Evolutionary conservation across 2,329 filamentous ascomycete species (phyloP), one percentile per base, ranked within the genome.

Genomic region (Leptographium procerum): DNA sequence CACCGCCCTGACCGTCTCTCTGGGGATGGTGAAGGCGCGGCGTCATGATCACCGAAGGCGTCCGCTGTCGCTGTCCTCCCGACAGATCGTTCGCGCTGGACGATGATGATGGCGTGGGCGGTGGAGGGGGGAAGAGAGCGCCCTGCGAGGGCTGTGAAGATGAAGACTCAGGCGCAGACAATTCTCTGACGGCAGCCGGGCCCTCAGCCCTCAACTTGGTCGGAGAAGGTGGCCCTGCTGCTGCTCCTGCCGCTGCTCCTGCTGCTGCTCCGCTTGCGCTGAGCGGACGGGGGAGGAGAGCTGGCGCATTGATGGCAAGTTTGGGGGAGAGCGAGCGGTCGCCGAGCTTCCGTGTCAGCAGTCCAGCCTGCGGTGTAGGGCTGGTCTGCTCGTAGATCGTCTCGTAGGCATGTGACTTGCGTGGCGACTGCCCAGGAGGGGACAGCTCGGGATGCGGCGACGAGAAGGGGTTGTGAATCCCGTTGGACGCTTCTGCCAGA

Each of bases 361-460:
- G 33, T 19, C 10, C 8, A 6, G 22, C 33, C 29, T 56, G 54
- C 62, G 54, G 60, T n/a, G 58, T 52, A 3, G 70, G 66, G 34
- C 67, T 68, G 13, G 69, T 68, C 34, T 68, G 66, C 34, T 70
- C 68, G 59, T 69, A 70, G 45, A 73, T 69, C 45, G 70, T 70
- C 48, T 69, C 70, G 60, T 74, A 74, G 28, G 70, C 70, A 52
- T 70, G 69, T 14, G 70, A 70, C 61, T 72, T 73, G 60, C 69
- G 71, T 5, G 70, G 72, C 24, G 73, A 74, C 62, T 71, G 71
- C 53, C 71, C 66, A 3, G 74, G 73, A 24, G 73, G 73, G 2
- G 70, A 71, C 28, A 77, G 65, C 56, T 64, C 72, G 13, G 74
- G 73, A 60, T 75, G 73, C 26, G 71, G 70, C 6, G 72, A 73